Evolutionary conservation across 1,139 yeast species (phyloP), one percentile per base, ranked within the genome.

Genomic region (Pichia sp.): DNA sequence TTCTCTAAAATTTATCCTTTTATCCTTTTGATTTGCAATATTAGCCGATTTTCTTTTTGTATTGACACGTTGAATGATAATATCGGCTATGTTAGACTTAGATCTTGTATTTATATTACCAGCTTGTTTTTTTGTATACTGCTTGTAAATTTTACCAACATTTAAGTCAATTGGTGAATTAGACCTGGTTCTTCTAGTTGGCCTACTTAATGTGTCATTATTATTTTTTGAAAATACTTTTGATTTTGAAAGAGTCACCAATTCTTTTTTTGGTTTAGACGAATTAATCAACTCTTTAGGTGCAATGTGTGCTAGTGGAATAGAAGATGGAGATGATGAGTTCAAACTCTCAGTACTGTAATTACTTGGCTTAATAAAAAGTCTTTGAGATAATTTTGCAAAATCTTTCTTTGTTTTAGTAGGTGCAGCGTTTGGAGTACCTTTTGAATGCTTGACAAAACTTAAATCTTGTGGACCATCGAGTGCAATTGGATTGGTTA

Each of bases 401-500:
- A 32, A 6, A 9, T 32, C 36, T 11, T 16, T 16, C 13, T 32
- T 32, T 8, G 12, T 11, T 1, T 32, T 32, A 18, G 12, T 18
- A 9, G 13, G 6, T 32, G n/a, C n/a, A n/a, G n/a, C n/a, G n/a
- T 32, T 32, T 32, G 15, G 22, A 16, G 15, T 32, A 18, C 11
- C 13, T 35, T 35, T n/a, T 8, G 24, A 22, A 5, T 18, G 22
- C 32, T 41, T n/a, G 12, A 29, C 8, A 16, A 7, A 27, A 12
- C 34, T 26, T 13, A 22, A 11, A 18, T 36, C 36, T 25, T 22
- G 34, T 9, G 41, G 44, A 24, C 41, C 44, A 35, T 44, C 47
- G 15, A 44, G 27, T 13, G 43, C 15, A 13, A 44, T 44, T 8
- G 47, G 43, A 40, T 40, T 35, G 15, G 34, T 15, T 9, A 20